Conservation (phyloP, 2,329 filamentous ascomycete species). For the Venturia aucupariae region DNA sequence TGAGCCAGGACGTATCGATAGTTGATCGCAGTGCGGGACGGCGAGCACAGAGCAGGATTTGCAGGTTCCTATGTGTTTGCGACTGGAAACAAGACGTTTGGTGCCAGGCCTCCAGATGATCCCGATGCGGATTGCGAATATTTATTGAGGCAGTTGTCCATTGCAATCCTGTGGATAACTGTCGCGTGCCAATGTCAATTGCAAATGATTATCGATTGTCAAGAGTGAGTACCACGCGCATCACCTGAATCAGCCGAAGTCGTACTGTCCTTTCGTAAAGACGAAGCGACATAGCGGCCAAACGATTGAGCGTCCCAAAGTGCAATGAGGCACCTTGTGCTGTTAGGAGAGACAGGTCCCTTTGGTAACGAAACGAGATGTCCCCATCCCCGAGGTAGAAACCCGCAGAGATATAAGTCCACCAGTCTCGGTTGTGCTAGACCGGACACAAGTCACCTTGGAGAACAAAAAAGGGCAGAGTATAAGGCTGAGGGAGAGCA, state of each 20-base stretch:
- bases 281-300: too few relatives aligned
- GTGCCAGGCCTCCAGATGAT: background rate
- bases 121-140: background rate
- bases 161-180: background rate
- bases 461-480: background rate
- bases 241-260: too few relatives aligned
- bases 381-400: background rate
- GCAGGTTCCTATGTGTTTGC: background rate
- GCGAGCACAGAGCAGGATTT: background rate
- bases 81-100: background rate
- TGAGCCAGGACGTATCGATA: conserved; percentile 4
- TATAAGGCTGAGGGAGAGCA: background rate
- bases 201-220: background rate
- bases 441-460: background rate
- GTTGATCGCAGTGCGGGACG: background rate
- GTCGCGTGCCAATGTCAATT: background rate
- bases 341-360: too few relatives aligned
- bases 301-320: too few relatives aligned
- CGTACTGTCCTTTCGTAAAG: too few relatives aligned
- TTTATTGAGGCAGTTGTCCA: background rate
- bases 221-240: too few relatives aligned
- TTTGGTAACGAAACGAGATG: too few relatives aligned
- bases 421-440: background rate
- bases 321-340: too few relatives aligned
- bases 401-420: background rate